Conservation (phyloP, 2,329 filamentous ascomycete genomes). For the Magnaporthiopsis incrustans region DNA sequence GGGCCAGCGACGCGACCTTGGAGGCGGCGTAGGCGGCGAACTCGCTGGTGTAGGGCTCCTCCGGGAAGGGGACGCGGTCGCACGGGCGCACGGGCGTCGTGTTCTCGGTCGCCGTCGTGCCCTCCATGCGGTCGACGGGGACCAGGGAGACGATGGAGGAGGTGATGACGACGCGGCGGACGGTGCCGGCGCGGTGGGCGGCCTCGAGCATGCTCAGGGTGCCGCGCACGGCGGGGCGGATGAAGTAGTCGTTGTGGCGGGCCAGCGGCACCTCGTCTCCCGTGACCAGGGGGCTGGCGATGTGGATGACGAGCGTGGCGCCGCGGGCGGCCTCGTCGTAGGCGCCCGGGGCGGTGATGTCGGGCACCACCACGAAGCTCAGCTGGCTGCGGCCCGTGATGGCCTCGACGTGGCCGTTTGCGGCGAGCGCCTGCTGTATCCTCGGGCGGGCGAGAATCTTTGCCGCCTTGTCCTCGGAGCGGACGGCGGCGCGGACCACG, state of each 20-base stretch:
- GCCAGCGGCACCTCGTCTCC: constrained; percentile 8
- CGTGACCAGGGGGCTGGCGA: constrained; percentile 15
- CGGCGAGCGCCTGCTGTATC: constrained; percentile 5
- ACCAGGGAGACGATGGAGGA: constrained; percentile 22
- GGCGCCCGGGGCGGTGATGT: constrained; percentile 12
- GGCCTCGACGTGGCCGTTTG: constrained; percentile 1
- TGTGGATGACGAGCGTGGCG: constrained; percentile 14
- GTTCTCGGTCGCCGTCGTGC: constrained; percentile 2
- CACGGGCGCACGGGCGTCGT: constrained; percentile 28
- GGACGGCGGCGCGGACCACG: constrained; percentile 12
- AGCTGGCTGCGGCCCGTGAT: constrained; percentile 6
- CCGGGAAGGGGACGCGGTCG: constrained; percentile 11
- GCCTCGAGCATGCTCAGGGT: constrained; percentile 13
- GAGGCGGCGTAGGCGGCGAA: constrained; percentile 27
- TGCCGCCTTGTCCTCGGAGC: constrained; percentile 11
- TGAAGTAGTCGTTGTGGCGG: constrained; percentile 10
- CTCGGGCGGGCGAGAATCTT: constrained; percentile 8
- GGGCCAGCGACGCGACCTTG: constrained; percentile 25
- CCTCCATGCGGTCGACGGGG: constrained; percentile 14
- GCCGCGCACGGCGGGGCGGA: constrained; percentile 14
- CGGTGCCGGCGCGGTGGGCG: constrained; percentile 10
- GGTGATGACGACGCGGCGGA: constrained; percentile 14
- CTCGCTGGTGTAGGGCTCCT: constrained; percentile 21
- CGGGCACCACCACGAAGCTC: constrained; percentile 10
- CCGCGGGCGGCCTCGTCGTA: constrained; percentile 11